Evolutionary conservation across 129 eudicot genomes (phyloP), one percentile per base, ranked within the genome.

Genomic region (Tagetes patula): DNA sequence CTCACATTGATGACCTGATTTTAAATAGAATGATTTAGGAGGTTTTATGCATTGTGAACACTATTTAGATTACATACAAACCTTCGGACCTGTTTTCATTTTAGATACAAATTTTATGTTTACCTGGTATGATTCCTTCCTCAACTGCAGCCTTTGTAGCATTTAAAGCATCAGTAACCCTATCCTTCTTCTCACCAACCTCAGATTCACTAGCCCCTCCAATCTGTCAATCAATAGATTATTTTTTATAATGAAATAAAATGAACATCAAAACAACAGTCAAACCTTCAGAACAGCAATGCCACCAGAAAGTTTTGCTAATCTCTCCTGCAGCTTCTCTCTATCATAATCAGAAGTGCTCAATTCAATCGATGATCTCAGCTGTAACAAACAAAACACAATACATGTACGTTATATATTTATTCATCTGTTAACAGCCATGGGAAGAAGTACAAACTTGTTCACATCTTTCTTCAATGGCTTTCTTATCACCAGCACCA

Each of bases 151-250:
- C 95, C 73, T 20, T 20, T 20, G 95, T 88, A 5, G 95, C 95
- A 83, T 88, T 88, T 30, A 88, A 72, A 67, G 88, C 95, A 83
- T 88, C 95, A 3, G 83, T 88, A 9, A 88, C 95, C 76, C 95
- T 81, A 74, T 88, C 90, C 67, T 88, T 88, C 81, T 84, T 85
- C 77, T 88, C 95, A 65, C 86, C 61, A 32, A 88, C 95, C 72
- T 88, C 95, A 42, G 83, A 78, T 79, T 88, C 95, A 60, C 95
- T 88, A 2, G 95, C 95, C 76, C 90, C 95, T 55, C 95, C 95
- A 81, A 88, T 84, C 90, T 88, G 43, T 32, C 38, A 42, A 62
- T 20, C 13, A 5, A 65, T 1, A 55, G 1, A 2, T 1, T 0
- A 8, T 31, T 31, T 50, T 56, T 30, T 39, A 61, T 30, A 8